Conservation (phyloP, 176 grass and related monocot genomes). For the sorghum (Sorghum bicolor) region Sorghum_bicolor_NCBIv3 NC_012877.2:37883501-37884000, state of each 20-base stretch:
- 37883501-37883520: conserved; percentile 52
- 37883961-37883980: neutral
- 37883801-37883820: conserved; percentile 98
- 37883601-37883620: conserved; percentile 92
- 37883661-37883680: conserved; percentile 30
- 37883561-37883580: conserved; percentile 84
- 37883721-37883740: conserved; percentile 93
- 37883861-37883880: conserved; percentile 93
- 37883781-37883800: conserved; percentile 91
- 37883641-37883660: conserved; percentile 12
- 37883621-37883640: conserved; percentile 60
- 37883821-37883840: conserved; percentile 95
- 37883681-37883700: conserved; percentile 24
- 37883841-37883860: conserved; percentile 91
- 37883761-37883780: conserved; percentile 81
- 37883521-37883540: conserved; percentile 99
- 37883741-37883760: conserved; percentile 90
- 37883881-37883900: conserved; percentile 99
- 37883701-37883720: conserved; percentile 89
- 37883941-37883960: neutral
- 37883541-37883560: conserved; percentile 92
- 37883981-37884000: neutral
- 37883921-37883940: conserved; percentile 4
- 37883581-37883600: conserved; percentile 93
- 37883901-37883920: conserved; percentile 77